These are phyloP conservation scores for Pelargonium myrrhifolium DNA, from an alignment of 441 rosid species.

Conservation along the genomic window DNA sequence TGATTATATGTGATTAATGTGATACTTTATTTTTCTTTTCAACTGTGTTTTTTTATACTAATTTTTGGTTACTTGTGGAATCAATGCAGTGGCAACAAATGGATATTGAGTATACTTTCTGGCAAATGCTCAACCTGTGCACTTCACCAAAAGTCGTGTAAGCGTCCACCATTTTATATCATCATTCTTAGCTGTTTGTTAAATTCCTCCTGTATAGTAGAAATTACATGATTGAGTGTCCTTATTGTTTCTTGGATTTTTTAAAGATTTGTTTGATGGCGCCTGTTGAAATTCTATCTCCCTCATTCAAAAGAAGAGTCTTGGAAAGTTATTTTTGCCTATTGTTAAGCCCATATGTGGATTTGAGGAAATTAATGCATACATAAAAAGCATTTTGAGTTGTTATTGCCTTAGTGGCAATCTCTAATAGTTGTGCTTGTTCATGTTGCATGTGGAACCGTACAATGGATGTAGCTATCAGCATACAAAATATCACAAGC, in stretches of 20 bases:
- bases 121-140: slow-evolving; percentile 98
- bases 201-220: background rate
- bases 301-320: too few relatives aligned
- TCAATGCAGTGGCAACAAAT: slow-evolving; percentile 95
- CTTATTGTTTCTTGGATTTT: background rate
- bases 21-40: too few relatives aligned
- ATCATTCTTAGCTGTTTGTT: background rate
- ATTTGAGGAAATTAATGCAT: too few relatives aligned
- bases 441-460: slow-evolving; percentile 44
- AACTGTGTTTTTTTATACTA: background rate
- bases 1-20: background rate
- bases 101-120: slow-evolving; percentile 96
- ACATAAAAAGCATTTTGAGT: too few relatives aligned
- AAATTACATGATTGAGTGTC: background rate
- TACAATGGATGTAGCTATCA: slow-evolving; percentile 65
- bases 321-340: too few relatives aligned
- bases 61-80: background rate
- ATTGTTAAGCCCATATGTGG: too few relatives aligned
- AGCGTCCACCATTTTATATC: slow-evolving; percentile 25
- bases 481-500: slow-evolving; percentile 93
- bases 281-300: too few relatives aligned
- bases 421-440: slow-evolving; percentile 29
- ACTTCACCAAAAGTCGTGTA: slow-evolving; percentile 97
- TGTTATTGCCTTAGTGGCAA: too few relatives aligned
- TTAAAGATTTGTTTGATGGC: slow-evolving; percentile 12